Percentiles rank a stretch among this genome's conserved stretches.
Evolutionary conservation across 306 rosid species (phyloP).

Genomic region (Mimosa pudica): DNA sequence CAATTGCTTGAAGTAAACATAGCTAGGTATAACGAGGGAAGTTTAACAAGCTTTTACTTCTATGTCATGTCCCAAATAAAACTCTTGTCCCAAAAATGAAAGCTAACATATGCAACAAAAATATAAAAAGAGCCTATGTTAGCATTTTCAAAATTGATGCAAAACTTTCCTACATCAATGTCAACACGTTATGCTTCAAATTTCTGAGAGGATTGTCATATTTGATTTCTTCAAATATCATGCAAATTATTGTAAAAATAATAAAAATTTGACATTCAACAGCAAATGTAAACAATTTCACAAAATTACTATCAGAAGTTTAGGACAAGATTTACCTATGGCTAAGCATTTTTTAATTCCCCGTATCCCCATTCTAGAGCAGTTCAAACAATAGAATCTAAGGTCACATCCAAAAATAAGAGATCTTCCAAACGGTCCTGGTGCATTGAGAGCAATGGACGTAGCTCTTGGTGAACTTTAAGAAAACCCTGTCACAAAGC

Average conservation of each 20-base stretch:
- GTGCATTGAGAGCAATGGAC: no score
- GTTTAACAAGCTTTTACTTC: conserved; percentile 85
- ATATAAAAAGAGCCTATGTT: conserved; percentile 4
- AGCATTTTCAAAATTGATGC: conserved; percentile 19
- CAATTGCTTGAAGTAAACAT: conserved; percentile 49
- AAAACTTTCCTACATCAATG: conserved; percentile 78
- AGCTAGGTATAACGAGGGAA: conserved; percentile 84
- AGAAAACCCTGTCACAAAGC: no score
- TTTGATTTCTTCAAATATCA: conserved; percentile 5
- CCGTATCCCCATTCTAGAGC: conserved; percentile 91
- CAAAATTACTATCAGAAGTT: conserved; percentile 16
- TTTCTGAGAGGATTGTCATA: conserved; percentile 32
- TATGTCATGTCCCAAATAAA: conserved; percentile 65
- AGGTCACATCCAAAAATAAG: no score
- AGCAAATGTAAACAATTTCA: background rate
- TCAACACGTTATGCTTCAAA: conserved; percentile 73
- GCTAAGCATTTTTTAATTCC: conserved; percentile 75
- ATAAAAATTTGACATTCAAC: conserved; percentile 3
- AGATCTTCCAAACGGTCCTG: no score
- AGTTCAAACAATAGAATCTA: conserved; percentile 46
- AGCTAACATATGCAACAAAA: background rate
- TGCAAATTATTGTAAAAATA: background rate
- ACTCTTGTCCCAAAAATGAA: conserved; percentile 72
- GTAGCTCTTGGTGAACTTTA: no score
- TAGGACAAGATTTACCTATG: conserved; percentile 59